Percentiles rank a stretch among this genome's conserved stretches.
phyloP scores from a whole-genome alignment of 768 basidiomycete species.

The Coprinopsis strossmayeri region DNA sequence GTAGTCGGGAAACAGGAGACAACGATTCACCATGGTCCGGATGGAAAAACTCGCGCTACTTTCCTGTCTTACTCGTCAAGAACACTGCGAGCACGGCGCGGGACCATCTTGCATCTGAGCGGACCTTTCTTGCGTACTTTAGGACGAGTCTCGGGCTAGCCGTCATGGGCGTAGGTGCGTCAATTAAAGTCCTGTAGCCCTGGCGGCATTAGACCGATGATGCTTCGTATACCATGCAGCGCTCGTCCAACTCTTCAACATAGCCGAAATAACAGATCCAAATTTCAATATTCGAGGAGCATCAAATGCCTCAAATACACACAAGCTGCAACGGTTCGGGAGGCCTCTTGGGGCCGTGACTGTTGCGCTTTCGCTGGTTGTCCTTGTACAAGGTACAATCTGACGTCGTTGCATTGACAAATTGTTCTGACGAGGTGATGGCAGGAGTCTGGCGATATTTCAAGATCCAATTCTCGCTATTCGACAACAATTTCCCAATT shows the following conservation, averaged over 20 bases:
- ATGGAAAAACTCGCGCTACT: neutral
- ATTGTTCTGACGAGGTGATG: neutral
- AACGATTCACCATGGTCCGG: too few relatives aligned
- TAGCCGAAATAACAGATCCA: conserved; percentile 4
- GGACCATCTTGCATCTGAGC: conserved; percentile 47
- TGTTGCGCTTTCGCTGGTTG: conserved; percentile 1
- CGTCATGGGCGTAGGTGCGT: conserved; percentile 44
- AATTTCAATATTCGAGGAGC: too few relatives aligned
- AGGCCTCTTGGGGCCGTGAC: conserved; percentile 9
- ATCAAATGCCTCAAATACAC: neutral
- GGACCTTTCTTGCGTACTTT: conserved; percentile 50
- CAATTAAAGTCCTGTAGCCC: too few relatives aligned
- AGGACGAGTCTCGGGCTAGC: conserved; percentile 48
- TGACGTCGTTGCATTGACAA: neutral
- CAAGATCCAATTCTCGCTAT: conserved; percentile 7
- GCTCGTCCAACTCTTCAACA: conserved; percentile 11
- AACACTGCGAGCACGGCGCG: conserved; percentile 47
- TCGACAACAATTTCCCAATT: conserved; percentile 5
- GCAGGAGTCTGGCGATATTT: conserved; percentile 10
- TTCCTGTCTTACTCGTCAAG: conserved; percentile 11
- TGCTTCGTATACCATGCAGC: conserved; percentile 4
- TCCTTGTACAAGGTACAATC: conserved; percentile 7
- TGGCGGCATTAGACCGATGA: neutral
- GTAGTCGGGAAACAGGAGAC: too few relatives aligned
- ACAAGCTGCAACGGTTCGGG: neutral